These are phyloP conservation scores for Diophrys appendiculata DNA, from an alignment of 73 alveolate species.

Conservation along the genomic window DNA sequence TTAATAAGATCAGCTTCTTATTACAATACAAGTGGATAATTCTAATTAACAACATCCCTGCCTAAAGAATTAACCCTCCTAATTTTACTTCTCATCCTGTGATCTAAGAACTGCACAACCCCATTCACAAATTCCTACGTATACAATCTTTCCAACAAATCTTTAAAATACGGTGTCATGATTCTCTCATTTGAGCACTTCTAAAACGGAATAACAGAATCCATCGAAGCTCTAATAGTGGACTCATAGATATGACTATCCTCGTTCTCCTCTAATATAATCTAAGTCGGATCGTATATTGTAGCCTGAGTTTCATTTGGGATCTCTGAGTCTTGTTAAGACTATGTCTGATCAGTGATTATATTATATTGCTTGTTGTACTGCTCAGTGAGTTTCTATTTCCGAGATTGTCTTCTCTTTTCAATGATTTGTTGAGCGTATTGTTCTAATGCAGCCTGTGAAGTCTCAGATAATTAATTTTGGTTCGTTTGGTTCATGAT, in stretches of 20 bases:
- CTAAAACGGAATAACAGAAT: not conserved
- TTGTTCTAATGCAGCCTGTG: too few species aligned
- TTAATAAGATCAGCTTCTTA: constrained; percentile 78
- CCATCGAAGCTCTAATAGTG: not conserved
- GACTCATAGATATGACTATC: constrained; percentile 25
- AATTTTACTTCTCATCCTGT: constrained; percentile 24
- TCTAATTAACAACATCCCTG: constrained; percentile 12
- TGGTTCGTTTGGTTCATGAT: too few species aligned
- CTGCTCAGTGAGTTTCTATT: not conserved
- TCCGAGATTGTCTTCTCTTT: not conserved
- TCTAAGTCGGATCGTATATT: constrained; percentile 29
- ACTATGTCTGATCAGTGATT: not conserved
- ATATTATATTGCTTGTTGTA: constrained; percentile 12
- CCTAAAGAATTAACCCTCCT: constrained; percentile 17
- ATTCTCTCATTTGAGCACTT: not conserved
- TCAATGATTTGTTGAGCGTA: constrained; percentile 5
- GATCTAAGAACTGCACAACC: constrained; percentile 29
- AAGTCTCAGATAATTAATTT: too few species aligned
- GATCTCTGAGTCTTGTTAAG: not conserved
- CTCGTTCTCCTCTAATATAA: constrained; percentile 55
- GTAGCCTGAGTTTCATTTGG: not conserved
- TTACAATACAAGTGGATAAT: constrained; percentile 60
- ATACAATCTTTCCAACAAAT: constrained; percentile 8
- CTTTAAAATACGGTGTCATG: constrained; percentile 14
- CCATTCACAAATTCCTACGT: constrained; percentile 25